Percentiles rank a stretch among this genome's conserved stretches.
phyloP scores from a whole-genome alignment of 352 stramenopile genomes.

The Elongisporangium senticosum region DNA sequence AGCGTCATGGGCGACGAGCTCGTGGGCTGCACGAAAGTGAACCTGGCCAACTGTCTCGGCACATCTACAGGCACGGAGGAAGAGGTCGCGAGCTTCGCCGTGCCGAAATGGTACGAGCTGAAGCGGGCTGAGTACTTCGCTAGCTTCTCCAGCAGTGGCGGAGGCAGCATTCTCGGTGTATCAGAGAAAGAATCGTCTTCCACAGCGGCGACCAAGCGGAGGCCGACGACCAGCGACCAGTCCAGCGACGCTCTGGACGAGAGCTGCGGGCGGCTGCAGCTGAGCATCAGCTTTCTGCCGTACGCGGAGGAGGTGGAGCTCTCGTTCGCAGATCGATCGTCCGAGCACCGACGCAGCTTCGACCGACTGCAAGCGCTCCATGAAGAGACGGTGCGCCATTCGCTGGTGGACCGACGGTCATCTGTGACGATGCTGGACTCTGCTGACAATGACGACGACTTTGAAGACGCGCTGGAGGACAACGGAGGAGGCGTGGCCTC shows the following conservation, averaged over 20 bases:
- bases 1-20: constrained; percentile 78
- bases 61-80: constrained; percentile 56
- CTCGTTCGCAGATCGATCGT: constrained; percentile 32
- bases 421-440: constrained; percentile 18
- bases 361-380: constrained; percentile 68
- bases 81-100: constrained; percentile 56
- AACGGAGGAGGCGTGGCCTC: background rate
- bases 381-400: constrained; percentile 54
- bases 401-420: constrained; percentile 25
- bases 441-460: constrained; percentile 4
- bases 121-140: constrained; percentile 47
- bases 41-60: constrained; percentile 64
- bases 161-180: background rate
- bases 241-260: constrained; percentile 7
- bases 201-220: constrained; percentile 5
- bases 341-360: constrained; percentile 69
- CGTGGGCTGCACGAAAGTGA: constrained; percentile 69
- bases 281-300: constrained; percentile 74
- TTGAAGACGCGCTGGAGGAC: constrained; percentile 16
- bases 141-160: constrained; percentile 8
- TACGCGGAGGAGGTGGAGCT: constrained; percentile 48
- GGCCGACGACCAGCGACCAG: constrained; percentile 7
- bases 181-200: constrained; percentile 1
- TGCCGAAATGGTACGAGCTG: constrained; percentile 78
- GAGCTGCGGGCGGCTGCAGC: constrained; percentile 56